phyloP scores from a whole-genome alignment of 2,329 filamentous ascomycete genomes.

The Pestalotiopsis sp. region DNA sequence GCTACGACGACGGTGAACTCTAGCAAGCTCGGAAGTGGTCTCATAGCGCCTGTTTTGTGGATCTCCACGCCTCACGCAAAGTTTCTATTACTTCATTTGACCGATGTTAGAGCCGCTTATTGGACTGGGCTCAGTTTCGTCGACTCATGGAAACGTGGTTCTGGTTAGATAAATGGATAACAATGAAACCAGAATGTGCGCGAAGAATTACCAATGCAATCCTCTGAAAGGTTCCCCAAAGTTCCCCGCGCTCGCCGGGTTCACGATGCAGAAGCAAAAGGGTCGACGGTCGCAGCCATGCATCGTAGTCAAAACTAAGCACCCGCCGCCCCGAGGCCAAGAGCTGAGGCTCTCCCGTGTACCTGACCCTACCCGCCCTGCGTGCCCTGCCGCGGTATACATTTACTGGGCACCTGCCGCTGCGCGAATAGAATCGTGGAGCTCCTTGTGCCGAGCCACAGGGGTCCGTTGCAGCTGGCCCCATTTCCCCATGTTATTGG shows the following conservation, averaged over 20 bases:
- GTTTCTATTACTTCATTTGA: conserved; percentile 13
- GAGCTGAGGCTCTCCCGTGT: conserved; percentile 6
- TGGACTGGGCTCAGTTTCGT: conserved; percentile 10
- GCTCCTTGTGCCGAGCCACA: neutral
- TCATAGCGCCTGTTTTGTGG: conserved; percentile 5
- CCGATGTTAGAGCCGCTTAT: conserved; percentile 9
- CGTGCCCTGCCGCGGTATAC: neutral
- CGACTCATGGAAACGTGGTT: conserved; percentile 9
- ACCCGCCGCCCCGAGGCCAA: neutral
- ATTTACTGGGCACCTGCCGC: neutral
- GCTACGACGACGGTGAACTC: conserved; percentile 1
- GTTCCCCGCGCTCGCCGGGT: neutral
- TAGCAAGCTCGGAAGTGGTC: neutral
- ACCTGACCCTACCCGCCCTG: neutral
- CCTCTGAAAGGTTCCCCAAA: neutral
- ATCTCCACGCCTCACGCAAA: neutral
- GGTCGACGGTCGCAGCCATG: neutral
- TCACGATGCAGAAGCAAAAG: neutral
- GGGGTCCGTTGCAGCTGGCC: neutral
- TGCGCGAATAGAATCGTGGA: neutral
- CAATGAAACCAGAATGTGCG: neutral
- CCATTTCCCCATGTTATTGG: neutral
- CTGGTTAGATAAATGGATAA: neutral
- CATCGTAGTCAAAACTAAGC: conserved; percentile 5
- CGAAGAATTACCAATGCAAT: conserved; percentile 5